Evolutionary conservation across 306 rosid genomes (phyloP), one percentile per base, ranked within the genome.

Genomic region (Trifolium repens): DNA sequence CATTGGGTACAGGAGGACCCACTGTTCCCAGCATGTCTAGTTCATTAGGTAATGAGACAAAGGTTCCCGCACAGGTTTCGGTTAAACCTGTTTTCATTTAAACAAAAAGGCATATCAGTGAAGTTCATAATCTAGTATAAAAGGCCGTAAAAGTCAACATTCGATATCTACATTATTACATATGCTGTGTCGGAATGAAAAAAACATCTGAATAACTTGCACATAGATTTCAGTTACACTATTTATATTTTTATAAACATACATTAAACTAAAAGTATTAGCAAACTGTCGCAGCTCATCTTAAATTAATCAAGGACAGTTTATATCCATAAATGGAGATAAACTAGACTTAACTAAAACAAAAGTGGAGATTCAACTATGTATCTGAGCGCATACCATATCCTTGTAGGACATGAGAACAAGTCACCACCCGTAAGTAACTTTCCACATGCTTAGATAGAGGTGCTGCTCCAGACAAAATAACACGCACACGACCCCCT

Each of bases 1-100:
- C 96, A 75, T 94, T 92, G 40, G 99, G 99, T 40, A 94, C 92
- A 6, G 99, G 99, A 78, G 99, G 99, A 42, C 99, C 99, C 70
- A 94, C 99, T 0, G 99, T 90, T 59, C 97, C 96, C 64, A 94
- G 89, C 99, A 94, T 94, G 34, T 58, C 58, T 43, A 84, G 30
- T 81, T 92, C 97, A 84, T 94, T 73, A 75, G 99, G 99, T 32
- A 92, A 76, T 3, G 98, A 84, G 67, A 94, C 99, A 73, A 94
- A 94, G 79, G 99, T 87, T 67, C 99, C 99, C 49, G 90, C 98
- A 77, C 96, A 90, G 62, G 97, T 94, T 89, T 94, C 99, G 9
- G 99, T 92, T 77, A 94, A 80, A 85, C 99, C 99, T 94, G 44
- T 81, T 90, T 39, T 16, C 67, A 57, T 69, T 71, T 57, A 46